These are phyloP conservation scores for Geotrichum phurueaensis DNA, from an alignment of 1,139 yeast species.

Conservation along the genomic window DNA sequence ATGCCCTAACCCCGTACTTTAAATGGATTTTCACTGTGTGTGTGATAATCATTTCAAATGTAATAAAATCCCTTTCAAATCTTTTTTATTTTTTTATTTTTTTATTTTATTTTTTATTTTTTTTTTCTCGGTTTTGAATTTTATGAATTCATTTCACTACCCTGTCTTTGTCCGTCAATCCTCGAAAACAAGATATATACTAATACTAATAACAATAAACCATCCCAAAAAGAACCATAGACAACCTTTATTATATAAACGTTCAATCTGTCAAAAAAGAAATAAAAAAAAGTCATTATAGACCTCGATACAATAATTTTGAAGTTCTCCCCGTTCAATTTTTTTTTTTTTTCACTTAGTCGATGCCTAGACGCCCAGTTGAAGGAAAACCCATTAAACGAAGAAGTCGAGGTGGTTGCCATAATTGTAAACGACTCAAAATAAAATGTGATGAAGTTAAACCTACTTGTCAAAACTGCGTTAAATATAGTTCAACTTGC, in stretches of 20 bases:
- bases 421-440: constrained; percentile 30
- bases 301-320: not conserved
- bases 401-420: constrained; percentile 33
- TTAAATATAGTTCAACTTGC: constrained; percentile 46
- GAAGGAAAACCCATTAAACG: constrained; percentile 24
- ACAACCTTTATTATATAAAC: not conserved
- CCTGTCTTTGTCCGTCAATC: no score
- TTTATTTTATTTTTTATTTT: not conserved
- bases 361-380: constrained; percentile 17
- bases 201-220: not conserved
- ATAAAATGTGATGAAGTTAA: constrained; percentile 58
- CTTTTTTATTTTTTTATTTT: not conserved
- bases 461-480: constrained; percentile 59
- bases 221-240: not conserved
- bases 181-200: not conserved
- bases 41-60: not conserved
- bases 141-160: no score
- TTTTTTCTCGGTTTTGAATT: not conserved
- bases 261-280: not conserved
- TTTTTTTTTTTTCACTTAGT: not conserved
- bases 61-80: not conserved
- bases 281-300: not conserved
- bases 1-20: not conserved
- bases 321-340: not conserved
- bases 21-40: not conserved